A percentile compares a stretch with the other conserved stretches of the same genome.
phyloP scores from a whole-genome alignment of 371 early-diverging fungal species.

The Phascolomyces articulosus region DNA sequence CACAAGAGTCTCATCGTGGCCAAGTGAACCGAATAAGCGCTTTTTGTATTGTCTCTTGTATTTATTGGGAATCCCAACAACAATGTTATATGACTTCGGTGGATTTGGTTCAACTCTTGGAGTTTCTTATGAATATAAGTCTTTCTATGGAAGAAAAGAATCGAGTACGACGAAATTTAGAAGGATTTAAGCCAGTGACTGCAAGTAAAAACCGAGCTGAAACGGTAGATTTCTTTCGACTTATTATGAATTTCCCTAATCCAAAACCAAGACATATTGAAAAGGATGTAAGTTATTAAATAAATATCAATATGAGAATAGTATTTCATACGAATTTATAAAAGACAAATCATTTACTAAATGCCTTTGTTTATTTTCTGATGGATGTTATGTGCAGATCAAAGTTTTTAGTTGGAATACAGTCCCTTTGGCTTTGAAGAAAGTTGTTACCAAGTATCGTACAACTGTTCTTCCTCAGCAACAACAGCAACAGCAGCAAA shows the following conservation, averaged over 20 bases:
- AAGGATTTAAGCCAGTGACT: slow-evolving; percentile 79
- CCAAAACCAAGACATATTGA: slow-evolving; percentile 88
- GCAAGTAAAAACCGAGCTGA: slow-evolving; percentile 74
- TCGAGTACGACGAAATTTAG: slow-evolving; percentile 82
- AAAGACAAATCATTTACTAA: no score
- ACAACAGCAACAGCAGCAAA: neutral
- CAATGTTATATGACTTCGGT: slow-evolving; percentile 75
- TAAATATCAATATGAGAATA: no score
- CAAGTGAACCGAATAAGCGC: slow-evolving; percentile 27
- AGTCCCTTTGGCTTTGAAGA: slow-evolving; percentile 65
- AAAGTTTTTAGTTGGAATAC: slow-evolving; percentile 83
- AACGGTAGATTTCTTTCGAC: slow-evolving; percentile 73
- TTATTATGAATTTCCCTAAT: slow-evolving; percentile 80
- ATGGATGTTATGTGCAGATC: no score
- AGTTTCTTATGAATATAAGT: slow-evolving; percentile 68
- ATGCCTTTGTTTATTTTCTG: neutral
- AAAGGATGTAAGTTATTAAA: slow-evolving; percentile 56
- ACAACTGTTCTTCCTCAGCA: neutral
- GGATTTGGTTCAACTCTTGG: slow-evolving; percentile 75
- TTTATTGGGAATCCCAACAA: slow-evolving; percentile 72
- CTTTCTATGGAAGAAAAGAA: slow-evolving; percentile 87
- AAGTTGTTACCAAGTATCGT: slow-evolving; percentile 68
- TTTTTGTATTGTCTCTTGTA: slow-evolving; percentile 74
- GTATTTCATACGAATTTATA: no score
- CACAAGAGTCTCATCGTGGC: slow-evolving; percentile 42